Conservation (phyloP, 768 basidiomycete species). For the Pisolithus sp. region DNA sequence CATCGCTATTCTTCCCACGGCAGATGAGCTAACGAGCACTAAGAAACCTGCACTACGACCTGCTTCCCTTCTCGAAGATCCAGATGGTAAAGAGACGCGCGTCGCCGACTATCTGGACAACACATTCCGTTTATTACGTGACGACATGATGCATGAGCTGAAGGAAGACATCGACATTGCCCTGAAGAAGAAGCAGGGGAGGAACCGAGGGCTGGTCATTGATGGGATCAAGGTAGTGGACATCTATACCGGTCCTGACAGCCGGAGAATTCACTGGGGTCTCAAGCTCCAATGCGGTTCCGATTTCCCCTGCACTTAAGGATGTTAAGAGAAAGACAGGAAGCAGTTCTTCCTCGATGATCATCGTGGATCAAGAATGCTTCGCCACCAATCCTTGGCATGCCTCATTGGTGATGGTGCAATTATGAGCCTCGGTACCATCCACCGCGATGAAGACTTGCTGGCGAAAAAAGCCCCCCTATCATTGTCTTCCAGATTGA, state of each 20-base stretch:
- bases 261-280: slow-evolving; percentile 32
- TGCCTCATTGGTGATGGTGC: slow-evolving; percentile 46
- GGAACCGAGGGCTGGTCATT: slow-evolving; percentile 32
- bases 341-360: slow-evolving; percentile 33
- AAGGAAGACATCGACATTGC: slow-evolving; percentile 47
- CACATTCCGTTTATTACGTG: slow-evolving; percentile 57
- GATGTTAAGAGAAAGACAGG: slow-evolving; percentile 31
- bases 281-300: slow-evolving; percentile 31
- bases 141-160: slow-evolving; percentile 56
- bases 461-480: slow-evolving; percentile 43
- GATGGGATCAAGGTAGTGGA: slow-evolving; percentile 32
- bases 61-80: slow-evolving; percentile 38
- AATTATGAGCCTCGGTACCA: slow-evolving; percentile 45
- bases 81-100: slow-evolving; percentile 31
- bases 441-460: slow-evolving; percentile 49
- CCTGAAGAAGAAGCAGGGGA: slow-evolving; percentile 34
- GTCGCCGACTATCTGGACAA: slow-evolving; percentile 53
- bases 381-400: slow-evolving; percentile 49
- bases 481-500: slow-evolving; percentile 49
- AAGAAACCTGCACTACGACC: slow-evolving; percentile 46
- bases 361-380: slow-evolving; percentile 27
- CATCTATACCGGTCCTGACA: slow-evolving; percentile 27
- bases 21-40: slow-evolving; percentile 45
- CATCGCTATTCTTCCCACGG: slow-evolving; percentile 59
- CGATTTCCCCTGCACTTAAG: slow-evolving; percentile 34